Base-by-base conservation (phyloP, 768 basidiomycete genomes). In the Multifurca ochricompacta region DNA sequence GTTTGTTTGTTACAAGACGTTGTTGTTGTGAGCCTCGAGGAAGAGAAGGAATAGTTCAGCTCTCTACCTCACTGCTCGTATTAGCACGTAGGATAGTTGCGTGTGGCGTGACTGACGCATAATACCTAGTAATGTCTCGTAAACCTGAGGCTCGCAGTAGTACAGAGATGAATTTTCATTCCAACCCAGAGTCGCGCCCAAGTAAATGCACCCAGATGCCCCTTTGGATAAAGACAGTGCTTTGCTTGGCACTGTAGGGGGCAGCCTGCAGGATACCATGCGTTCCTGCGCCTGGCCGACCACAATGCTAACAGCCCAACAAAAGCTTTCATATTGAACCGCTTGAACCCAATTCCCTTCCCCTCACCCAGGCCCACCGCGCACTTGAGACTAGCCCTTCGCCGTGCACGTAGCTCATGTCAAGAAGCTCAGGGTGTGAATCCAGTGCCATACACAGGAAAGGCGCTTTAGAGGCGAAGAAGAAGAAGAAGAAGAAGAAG, bases 221-320 rank as follows among this genome's bases (percentile, higher is more conserved):
- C 41, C 28, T 23, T 54, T 48, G 46, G 32, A 48, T 11, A 10
- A 30, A 37, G 11, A 43, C 30, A 32, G 47, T 32, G 39, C 40
- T 48, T n/a, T 28, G 39, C 6, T 32, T 27, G 35, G 36, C 30
- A n/a, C 43, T 21, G 43, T 41, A n/a, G 50, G 18, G 16, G n/a
- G 14, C 8, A 11, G 16, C 55, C 55, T 56, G 55, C 55, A 52
- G 55, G 55, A 28, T 18, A 30, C 37, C 55, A 56, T 56, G 55
- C 21, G 50, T 56, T 30, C 30, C 27, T 28, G 49, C 21, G 31
- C 37, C 49, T 49, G 42, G 18, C 42, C 23, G 42, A 43, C 27
- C 39, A 19, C n/a, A 19, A 32, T 7, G 11, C 16, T 25, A 45
- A 31, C 23, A 25, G 14, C 42, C 21, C 25, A 42, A 41, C 36